Evolutionary conservation across 225 moss, liverwort and hornwort species (phyloP).

Genomic region (Polytrichum formosum): DNA sequence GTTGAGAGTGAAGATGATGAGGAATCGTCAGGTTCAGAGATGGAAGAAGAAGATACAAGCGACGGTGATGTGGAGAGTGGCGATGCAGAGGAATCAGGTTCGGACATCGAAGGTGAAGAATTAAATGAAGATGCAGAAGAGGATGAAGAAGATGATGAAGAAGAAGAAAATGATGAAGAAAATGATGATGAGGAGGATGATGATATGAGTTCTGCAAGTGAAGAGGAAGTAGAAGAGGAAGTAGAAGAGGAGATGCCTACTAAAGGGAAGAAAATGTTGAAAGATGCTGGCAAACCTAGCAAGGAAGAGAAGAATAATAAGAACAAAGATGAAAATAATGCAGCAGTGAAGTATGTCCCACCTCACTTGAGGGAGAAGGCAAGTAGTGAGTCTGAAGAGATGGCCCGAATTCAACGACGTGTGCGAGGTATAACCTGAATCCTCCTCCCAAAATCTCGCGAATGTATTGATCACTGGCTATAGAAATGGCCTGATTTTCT

Average conservation of each 20-base stretch:
- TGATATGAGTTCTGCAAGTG: conserved; percentile 1
- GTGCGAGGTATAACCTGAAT: conserved; percentile 55
- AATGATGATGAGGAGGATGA: neutral
- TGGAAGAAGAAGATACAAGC: neutral
- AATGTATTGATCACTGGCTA: too few species aligned
- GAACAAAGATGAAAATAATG: conserved; percentile 26
- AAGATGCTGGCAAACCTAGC: conserved; percentile 20
- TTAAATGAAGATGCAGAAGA: conserved; percentile 17
- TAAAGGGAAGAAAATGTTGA: conserved; percentile 14
- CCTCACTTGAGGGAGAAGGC: conserved; percentile 74
- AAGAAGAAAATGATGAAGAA: conserved; percentile 14
- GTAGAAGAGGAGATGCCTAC: neutral
- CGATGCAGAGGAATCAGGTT: conserved; percentile 17
- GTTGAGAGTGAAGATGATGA: conserved; percentile 10
- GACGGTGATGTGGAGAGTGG: conserved; percentile 12
- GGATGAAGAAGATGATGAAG: neutral
- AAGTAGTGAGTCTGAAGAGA: conserved; percentile 61
- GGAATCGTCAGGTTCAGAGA: conserved; percentile 13
- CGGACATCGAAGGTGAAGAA: conserved; percentile 1
- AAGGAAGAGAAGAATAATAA: conserved; percentile 20
- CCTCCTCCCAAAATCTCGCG: too few species aligned
- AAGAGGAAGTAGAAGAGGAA: conserved; percentile 5
- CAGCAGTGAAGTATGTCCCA: conserved; percentile 71
- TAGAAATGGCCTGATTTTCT: too few species aligned
- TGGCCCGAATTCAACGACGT: conserved; percentile 68